phyloP scores from a whole-genome alignment of 805 yeast genomes.

The Kluyveromyces aestuarii region DNA sequence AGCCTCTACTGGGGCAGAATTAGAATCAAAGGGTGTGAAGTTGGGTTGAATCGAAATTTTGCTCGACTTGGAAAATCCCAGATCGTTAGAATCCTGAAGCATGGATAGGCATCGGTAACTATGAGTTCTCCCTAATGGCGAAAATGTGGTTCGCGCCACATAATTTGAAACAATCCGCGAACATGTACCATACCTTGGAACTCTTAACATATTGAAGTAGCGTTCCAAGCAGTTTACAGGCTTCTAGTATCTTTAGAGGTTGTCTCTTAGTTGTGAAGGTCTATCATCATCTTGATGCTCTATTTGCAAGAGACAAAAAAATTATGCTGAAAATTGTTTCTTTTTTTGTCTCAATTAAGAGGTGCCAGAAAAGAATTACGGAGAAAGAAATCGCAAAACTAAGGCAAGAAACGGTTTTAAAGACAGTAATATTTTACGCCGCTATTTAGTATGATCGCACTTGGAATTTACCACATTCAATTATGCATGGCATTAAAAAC shows the following conservation, averaged over 20 bases:
- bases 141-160: neutral
- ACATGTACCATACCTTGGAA: neutral
- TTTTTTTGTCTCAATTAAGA: neutral
- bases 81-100: constrained; percentile 3
- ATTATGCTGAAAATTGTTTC: neutral
- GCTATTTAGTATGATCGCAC: neutral
- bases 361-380: neutral
- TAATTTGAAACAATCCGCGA: neutral
- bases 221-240: neutral
- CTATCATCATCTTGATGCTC: neutral
- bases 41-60: constrained; percentile 11
- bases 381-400: neutral
- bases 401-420: neutral
- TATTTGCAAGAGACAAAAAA: neutral
- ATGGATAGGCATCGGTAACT: neutral
- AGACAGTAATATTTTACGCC: neutral
- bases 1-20: constrained; percentile 13
- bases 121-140: neutral
- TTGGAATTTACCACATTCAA: neutral
- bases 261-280: neutral
- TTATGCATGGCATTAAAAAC: neutral
- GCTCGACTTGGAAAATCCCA: constrained; percentile 11
- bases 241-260: neutral
- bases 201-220: neutral
- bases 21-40: constrained; percentile 22